Evolutionary conservation across 1,284 basidiomycete species (phyloP).

Genomic region (Melampsora americana): DNA sequence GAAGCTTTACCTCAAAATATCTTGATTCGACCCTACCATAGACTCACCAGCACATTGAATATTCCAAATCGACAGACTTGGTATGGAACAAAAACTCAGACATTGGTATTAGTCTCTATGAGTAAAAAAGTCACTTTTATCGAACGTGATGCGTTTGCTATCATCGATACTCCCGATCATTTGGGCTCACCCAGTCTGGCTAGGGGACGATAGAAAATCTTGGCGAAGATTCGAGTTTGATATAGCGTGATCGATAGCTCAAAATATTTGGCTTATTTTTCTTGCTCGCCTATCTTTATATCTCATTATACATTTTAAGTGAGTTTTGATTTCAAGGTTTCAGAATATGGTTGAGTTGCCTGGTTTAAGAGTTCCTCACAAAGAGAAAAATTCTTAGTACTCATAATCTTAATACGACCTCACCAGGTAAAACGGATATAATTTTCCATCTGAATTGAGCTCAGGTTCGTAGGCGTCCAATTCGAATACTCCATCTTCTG

Average conservation of each 20-base stretch:
- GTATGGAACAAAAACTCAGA: constrained; percentile 23
- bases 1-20: constrained; percentile 16
- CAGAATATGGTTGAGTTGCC: too few species aligned
- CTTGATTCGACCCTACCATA: constrained; percentile 26
- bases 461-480: too few species aligned
- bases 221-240: constrained; percentile 37
- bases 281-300: too few species aligned
- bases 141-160: constrained; percentile 19
- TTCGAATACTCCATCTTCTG: too few species aligned
- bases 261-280: too few species aligned
- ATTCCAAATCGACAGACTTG: neutral
- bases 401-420: too few species aligned
- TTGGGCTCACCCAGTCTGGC: constrained; percentile 18
- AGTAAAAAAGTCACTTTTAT: constrained; percentile 13
- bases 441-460: too few species aligned
- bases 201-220: constrained; percentile 11
- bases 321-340: too few species aligned
- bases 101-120: neutral
- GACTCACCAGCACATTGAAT: neutral
- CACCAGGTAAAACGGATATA: too few species aligned
- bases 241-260: neutral
- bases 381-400: too few species aligned
- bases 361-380: too few species aligned
- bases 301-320: too few species aligned
- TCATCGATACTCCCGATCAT: neutral